Conservation (phyloP, 169 alveolate species). For the Cyclospora cayetanensis region DNA sequence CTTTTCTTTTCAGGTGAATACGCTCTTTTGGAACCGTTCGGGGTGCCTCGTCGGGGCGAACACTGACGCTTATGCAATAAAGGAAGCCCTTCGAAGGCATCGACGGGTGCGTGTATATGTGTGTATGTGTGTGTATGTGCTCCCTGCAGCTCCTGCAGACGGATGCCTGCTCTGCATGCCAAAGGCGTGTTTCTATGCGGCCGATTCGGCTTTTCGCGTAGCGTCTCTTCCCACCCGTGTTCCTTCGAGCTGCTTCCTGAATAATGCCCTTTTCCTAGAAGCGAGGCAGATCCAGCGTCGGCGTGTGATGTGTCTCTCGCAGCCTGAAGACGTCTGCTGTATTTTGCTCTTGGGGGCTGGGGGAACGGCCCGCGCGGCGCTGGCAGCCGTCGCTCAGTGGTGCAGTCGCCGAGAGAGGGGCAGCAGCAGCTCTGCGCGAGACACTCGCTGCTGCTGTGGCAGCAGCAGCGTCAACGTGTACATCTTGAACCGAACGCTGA, state of each 20-base stretch:
- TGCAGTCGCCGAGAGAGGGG: conserved; percentile 2
- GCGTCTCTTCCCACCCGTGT: no score
- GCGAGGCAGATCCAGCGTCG: no score
- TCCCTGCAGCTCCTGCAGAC: no score
- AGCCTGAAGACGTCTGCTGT: conserved; percentile 13
- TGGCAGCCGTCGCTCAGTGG: conserved; percentile 3
- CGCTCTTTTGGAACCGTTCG: not conserved
- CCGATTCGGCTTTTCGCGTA: no score
- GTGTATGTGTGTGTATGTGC: no score
- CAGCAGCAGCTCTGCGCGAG: not conserved
- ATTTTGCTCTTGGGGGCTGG: conserved; percentile 34
- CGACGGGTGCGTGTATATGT: not conserved
- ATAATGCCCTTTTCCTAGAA: no score
- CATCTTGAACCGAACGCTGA: not conserved
- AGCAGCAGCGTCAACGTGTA: not conserved
- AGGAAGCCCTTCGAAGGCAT: not conserved
- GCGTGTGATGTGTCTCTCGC: no score
- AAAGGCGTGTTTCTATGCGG: no score
- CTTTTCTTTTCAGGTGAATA: not conserved
- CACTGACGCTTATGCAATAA: not conserved
- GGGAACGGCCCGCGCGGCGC: conserved; percentile 16
- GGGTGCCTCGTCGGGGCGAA: not conserved
- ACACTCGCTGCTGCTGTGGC: not conserved
- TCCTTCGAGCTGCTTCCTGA: no score
- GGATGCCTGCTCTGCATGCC: no score